phyloP scores from a whole-genome alignment of 108 stramenopile species.

The Cyclostephanos invisitatus region DNA sequence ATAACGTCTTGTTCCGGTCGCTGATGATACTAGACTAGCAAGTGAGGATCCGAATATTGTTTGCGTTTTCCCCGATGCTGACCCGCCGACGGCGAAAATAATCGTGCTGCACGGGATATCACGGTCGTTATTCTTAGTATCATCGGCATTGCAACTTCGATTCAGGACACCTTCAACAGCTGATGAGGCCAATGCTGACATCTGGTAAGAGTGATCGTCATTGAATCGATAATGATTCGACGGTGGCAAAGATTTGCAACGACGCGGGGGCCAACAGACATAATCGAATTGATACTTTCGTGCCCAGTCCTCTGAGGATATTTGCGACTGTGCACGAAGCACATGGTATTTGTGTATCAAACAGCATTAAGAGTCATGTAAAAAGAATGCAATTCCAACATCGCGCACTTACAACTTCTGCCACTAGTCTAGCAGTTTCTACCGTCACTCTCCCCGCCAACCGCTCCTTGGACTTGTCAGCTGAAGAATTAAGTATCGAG shows the following conservation, averaged over 20 bases:
- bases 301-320: constrained; percentile 61
- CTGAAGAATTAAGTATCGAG: neutral
- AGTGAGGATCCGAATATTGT: constrained; percentile 33
- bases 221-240: neutral
- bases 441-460: constrained; percentile 66
- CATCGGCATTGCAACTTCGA: neutral
- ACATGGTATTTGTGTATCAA: neutral
- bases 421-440: constrained; percentile 76
- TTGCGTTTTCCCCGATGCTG: constrained; percentile 28
- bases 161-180: constrained; percentile 18
- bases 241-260: neutral
- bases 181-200: constrained; percentile 35
- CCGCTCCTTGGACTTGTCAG: constrained; percentile 32
- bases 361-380: neutral
- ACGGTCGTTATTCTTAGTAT: neutral
- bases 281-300: constrained; percentile 51
- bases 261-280: constrained; percentile 27
- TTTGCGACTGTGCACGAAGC: constrained; percentile 27
- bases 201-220: constrained; percentile 7
- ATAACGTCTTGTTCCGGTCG: neutral
- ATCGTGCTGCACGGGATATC: constrained; percentile 15
- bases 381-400: neutral
- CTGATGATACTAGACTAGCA: constrained; percentile 9
- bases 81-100: constrained; percentile 37
- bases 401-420: constrained; percentile 51